Evolutionary conservation across 2,329 filamentous ascomycete species (phyloP).

Genomic region (Nectriaceae sp.): DNA sequence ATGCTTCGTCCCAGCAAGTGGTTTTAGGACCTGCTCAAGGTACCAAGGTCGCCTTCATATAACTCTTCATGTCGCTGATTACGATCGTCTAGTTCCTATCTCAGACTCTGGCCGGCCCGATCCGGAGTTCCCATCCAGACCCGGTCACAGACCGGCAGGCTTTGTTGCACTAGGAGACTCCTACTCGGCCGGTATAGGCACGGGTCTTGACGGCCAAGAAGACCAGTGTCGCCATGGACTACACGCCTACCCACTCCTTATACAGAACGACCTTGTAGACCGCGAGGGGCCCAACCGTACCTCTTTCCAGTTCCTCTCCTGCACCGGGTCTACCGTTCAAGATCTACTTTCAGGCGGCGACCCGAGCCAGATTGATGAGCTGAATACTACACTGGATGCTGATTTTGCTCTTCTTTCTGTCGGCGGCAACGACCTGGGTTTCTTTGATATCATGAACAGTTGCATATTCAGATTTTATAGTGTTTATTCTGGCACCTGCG

Average conservation of each 20-base stretch:
- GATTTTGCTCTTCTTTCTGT: slow-evolving; percentile 50
- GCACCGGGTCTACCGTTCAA: slow-evolving; percentile 45
- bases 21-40: not conserved
- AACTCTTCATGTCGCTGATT: not conserved
- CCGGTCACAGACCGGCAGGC: slow-evolving; percentile 24
- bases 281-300: slow-evolving; percentile 27
- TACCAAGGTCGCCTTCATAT: not conserved
- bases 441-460: slow-evolving; percentile 52
- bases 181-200: slow-evolving; percentile 51
- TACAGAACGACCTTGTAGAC: slow-evolving; percentile 38
- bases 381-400: slow-evolving; percentile 38
- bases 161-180: slow-evolving; percentile 49
- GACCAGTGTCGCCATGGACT: slow-evolving; percentile 44
- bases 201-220: slow-evolving; percentile 41
- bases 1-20: not conserved
- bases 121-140: slow-evolving; percentile 11
- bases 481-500: slow-evolving; percentile 49
- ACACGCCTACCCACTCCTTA: slow-evolving; percentile 44
- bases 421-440: slow-evolving; percentile 51
- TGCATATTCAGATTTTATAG: slow-evolving; percentile 53
- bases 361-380: slow-evolving; percentile 43
- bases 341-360: slow-evolving; percentile 40
- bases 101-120: not conserved
- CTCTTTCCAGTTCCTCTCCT: slow-evolving; percentile 48
- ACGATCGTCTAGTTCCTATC: not conserved